Evolutionary conservation across 805 yeast species (phyloP).

Genomic region (Starmera caribaea): DNA sequence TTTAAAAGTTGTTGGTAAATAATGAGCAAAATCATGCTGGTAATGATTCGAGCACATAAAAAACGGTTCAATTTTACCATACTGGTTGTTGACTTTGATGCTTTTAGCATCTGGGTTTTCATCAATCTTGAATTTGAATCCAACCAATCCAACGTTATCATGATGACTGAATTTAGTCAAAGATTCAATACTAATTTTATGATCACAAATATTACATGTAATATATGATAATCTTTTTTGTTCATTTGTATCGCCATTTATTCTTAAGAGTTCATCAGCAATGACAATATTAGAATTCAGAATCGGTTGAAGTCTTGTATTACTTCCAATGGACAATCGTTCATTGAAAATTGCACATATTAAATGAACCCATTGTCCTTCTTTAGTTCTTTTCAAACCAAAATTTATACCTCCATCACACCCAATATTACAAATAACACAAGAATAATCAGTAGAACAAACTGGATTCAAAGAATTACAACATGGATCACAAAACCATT

Average conservation of each 20-base stretch:
- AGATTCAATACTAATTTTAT: slow-evolving; percentile 34
- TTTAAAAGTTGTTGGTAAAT: slow-evolving; percentile 20
- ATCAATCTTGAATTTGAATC: slow-evolving; percentile 30
- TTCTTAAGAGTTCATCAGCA: slow-evolving; percentile 3
- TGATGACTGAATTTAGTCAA: slow-evolving; percentile 46
- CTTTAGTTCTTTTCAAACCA: slow-evolving; percentile 56
- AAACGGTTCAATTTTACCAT: slow-evolving; percentile 35
- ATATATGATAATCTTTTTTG: slow-evolving; percentile 37
- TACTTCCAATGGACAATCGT: slow-evolving; percentile 33
- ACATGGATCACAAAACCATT: slow-evolving; percentile 80
- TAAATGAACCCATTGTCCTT: slow-evolving; percentile 72
- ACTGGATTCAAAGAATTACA: slow-evolving; percentile 57
- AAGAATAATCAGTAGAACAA: slow-evolving; percentile 45
- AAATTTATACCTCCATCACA: slow-evolving; percentile 26
- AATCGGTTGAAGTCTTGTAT: slow-evolving; percentile 36
- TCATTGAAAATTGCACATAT: slow-evolving; percentile 55
- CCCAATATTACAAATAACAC: slow-evolving; percentile 47
- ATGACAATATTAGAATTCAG: slow-evolving; percentile 25
- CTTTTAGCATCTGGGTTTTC: slow-evolving; percentile 14
- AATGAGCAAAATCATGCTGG: neutral
- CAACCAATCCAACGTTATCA: slow-evolving; percentile 34
- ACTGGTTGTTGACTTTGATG: slow-evolving; percentile 11
- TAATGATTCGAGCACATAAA: slow-evolving; percentile 34
- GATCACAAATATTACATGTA: slow-evolving; percentile 51
- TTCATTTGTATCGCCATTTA: slow-evolving; percentile 7